Conservation (phyloP, 768 basidiomycete genomes). For the Amanita inopinata region DNA sequence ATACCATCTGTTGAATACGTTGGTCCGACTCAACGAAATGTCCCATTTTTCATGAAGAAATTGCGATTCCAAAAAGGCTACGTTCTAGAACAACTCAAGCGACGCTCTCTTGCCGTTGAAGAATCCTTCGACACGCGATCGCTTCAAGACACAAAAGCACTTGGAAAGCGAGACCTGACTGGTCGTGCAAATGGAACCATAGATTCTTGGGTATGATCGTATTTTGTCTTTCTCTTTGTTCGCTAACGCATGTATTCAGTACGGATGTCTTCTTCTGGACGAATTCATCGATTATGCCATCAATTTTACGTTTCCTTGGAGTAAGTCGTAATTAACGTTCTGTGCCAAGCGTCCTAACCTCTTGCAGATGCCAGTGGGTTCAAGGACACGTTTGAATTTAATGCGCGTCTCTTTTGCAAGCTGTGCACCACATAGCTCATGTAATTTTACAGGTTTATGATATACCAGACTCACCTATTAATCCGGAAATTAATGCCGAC, state of each 20-base stretch:
- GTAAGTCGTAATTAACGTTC: conserved; percentile 24
- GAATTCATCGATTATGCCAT: conserved; percentile 63
- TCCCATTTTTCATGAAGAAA: conserved; percentile 20
- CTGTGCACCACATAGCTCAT: background rate
- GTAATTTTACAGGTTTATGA: conserved; percentile 34
- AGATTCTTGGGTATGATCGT: conserved; percentile 35
- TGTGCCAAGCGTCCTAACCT: background rate
- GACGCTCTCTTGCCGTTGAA: conserved; percentile 11
- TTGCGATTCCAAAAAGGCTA: conserved; percentile 13
- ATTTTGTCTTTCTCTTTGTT: background rate
- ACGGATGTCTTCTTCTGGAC: conserved; percentile 54
- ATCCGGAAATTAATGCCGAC: conserved; percentile 39
- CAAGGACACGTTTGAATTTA: conserved; percentile 26
- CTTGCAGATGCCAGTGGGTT: conserved; percentile 18
- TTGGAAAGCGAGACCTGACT: conserved; percentile 40
- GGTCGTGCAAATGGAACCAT: conserved; percentile 44
- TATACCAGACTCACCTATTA: conserved; percentile 41
- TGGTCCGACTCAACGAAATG: conserved; percentile 24
- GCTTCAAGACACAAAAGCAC: conserved; percentile 16
- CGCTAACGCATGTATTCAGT: conserved; percentile 23
- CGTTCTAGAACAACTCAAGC: conserved; percentile 14
- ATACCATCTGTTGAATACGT: conserved; percentile 35
- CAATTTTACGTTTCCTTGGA: conserved; percentile 63
- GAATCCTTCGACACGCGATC: conserved; percentile 15
- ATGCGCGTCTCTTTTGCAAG: conserved; percentile 18